phyloP scores from a whole-genome alignment of 139 green algal species.

The Chlorella sorokiniana region DNA sequence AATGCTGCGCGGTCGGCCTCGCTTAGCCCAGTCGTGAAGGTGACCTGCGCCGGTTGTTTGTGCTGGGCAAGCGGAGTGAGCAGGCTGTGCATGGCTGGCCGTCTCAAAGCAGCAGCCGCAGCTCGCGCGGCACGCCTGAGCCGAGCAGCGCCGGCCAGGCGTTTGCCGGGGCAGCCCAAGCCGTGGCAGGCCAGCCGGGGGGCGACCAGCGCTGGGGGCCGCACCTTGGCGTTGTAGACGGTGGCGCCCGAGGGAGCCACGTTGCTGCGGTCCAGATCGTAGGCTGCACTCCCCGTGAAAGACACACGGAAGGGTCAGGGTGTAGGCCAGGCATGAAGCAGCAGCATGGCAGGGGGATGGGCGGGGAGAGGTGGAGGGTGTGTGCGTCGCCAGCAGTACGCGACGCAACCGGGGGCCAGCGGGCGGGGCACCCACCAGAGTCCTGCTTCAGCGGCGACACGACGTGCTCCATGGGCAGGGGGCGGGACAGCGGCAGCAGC shows the following conservation, averaged over 20 bases:
- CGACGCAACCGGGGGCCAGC: too few relatives aligned
- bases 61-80: background rate
- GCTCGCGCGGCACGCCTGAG: too few relatives aligned
- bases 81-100: background rate
- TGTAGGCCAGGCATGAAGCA: background rate
- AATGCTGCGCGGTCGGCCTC: slow-evolving; percentile 36
- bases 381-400: too few relatives aligned
- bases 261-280: background rate
- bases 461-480: slow-evolving; percentile 54
- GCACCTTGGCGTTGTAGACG: slow-evolving; percentile 25
- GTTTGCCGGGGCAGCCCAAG: too few relatives aligned
- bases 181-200: background rate
- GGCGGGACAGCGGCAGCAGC: slow-evolving; percentile 49
- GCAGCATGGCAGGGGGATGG: background rate
- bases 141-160: too few relatives aligned
- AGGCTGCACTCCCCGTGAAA: background rate
- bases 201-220: background rate
- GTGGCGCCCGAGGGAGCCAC: background rate
- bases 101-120: too few relatives aligned
- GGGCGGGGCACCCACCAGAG: background rate
- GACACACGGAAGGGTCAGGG: background rate
- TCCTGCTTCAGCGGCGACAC: slow-evolving; percentile 18
- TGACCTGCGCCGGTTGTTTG: slow-evolving; percentile 42
- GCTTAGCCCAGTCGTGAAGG: slow-evolving; percentile 62
- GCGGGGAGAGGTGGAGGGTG: background rate